Evolutionary conservation across 148 eudicot species (phyloP).

Genomic region (Linanthus parryae): DNA sequence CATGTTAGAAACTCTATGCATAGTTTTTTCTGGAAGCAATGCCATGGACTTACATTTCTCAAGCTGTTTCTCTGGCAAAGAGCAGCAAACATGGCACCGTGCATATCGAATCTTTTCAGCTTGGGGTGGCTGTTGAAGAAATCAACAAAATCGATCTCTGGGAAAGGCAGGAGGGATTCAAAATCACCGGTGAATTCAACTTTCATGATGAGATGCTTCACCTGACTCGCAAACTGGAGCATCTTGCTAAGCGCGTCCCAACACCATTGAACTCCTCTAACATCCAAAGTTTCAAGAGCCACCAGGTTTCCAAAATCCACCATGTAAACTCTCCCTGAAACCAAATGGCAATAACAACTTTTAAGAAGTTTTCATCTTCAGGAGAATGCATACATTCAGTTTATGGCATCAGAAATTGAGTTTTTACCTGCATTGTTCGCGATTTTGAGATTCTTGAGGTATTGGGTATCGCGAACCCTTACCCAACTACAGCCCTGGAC

Average conservation of each 20-base stretch:
- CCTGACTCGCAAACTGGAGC: slow-evolving; percentile 75
- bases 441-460: slow-evolving; percentile 50
- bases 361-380: too few species aligned
- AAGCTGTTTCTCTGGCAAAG: slow-evolving; percentile 90
- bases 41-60: slow-evolving; percentile 48
- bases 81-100: slow-evolving; percentile 99
- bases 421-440: slow-evolving; percentile 68
- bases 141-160: slow-evolving; percentile 70
- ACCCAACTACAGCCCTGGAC: slow-evolving; percentile 88
- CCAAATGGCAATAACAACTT: background rate
- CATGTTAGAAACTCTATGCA: background rate
- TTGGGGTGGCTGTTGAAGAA: slow-evolving; percentile 82
- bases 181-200: slow-evolving; percentile 92
- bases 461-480: slow-evolving; percentile 50
- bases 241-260: slow-evolving; percentile 83
- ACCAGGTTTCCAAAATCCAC: slow-evolving; percentile 74
- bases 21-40: background rate
- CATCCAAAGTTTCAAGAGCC: slow-evolving; percentile 64
- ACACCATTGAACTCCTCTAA: slow-evolving; percentile 87
- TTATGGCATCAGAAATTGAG: background rate
- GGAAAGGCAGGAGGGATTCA: slow-evolving; percentile 63
- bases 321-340: slow-evolving; percentile 60
- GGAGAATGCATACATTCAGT: background rate
- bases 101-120: slow-evolving; percentile 71
- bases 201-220: slow-evolving; percentile 82